A percentile compares a stretch with the other conserved stretches of the same genome.
Conservation (phyloP, 2,329 filamentous ascomycete species). For the Falciphora oryzae region DNA sequence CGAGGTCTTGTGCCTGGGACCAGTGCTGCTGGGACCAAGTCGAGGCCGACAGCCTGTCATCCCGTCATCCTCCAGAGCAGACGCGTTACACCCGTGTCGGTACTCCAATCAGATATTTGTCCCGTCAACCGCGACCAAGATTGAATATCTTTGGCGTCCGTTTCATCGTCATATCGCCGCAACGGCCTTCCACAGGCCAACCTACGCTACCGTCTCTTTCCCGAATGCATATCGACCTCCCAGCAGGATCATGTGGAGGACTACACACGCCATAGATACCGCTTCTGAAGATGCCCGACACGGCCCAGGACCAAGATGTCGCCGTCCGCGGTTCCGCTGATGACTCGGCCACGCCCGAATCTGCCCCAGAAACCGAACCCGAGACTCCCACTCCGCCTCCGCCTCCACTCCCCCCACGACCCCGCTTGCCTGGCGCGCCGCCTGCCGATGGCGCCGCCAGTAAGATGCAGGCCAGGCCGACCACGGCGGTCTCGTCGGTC, state of each 20-base stretch:
- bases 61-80: too few species aligned
- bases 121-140: too few species aligned
- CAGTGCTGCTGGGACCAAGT: too few species aligned
- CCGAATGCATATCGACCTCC: background rate
- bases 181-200: background rate
- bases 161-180: background rate
- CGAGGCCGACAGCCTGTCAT: too few species aligned
- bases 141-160: too few species aligned
- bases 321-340: background rate
- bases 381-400: constrained; percentile 25
- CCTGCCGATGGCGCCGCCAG: constrained; percentile 18
- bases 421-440: constrained; percentile 28
- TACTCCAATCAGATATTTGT: background rate
- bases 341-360: background rate
- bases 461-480: constrained; percentile 57
- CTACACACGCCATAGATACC: background rate
- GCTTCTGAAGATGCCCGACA: constrained; percentile 1
- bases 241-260: background rate
- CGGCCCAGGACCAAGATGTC: constrained; percentile 1
- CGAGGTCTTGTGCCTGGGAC: too few species aligned
- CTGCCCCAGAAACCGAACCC: background rate
- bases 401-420: constrained; percentile 51
- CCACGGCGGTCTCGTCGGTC: constrained; percentile 76
- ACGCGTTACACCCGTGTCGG: too few species aligned
- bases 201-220: background rate